Evolutionary conservation across 2,329 filamentous ascomycete species (phyloP).

Genomic region (Gnomoniopsis smithogilvyi): DNA sequence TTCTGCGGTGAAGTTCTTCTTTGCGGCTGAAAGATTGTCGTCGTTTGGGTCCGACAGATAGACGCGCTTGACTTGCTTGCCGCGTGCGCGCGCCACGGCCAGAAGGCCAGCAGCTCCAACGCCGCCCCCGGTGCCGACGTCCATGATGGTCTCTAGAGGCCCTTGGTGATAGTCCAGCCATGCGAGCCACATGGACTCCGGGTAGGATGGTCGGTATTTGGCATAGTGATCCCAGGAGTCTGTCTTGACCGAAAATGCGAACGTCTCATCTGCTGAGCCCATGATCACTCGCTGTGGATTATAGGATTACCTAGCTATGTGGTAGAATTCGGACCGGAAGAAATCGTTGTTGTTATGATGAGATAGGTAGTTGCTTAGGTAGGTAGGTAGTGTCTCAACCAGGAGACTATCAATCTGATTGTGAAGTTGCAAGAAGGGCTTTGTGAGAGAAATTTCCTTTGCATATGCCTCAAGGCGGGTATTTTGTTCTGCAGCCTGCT

Average conservation of each 20-base stretch:
- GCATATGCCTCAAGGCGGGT: no score
- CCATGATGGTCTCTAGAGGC: conserved; percentile 1
- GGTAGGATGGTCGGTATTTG: conserved; percentile 10
- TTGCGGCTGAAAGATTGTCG: conserved; percentile 5
- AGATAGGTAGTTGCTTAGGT: no score
- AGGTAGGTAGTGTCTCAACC: no score
- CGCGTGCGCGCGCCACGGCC: neutral
- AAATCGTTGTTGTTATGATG: no score
- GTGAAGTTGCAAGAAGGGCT: no score
- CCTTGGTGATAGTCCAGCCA: conserved; percentile 15
- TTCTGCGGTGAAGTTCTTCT: neutral
- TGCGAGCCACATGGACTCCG: conserved; percentile 8
- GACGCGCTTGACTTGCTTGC: conserved; percentile 7
- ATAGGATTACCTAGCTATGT: neutral
- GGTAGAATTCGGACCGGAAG: no score
- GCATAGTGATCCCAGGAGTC: conserved; percentile 15
- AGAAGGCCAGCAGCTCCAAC: conserved; percentile 9
- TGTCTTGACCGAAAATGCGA: conserved; percentile 8
- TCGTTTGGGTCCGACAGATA: conserved; percentile 15
- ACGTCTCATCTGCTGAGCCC: neutral
- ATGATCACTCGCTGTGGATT: neutral
- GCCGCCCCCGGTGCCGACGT: conserved; percentile 15
- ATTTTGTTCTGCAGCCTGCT: no score
- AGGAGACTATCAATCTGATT: no score
- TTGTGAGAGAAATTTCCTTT: no score